These are phyloP conservation scores for Amylostereum chailletii DNA, from an alignment of 1,284 basidiomycete genomes.

Conservation along the genomic window DNA sequence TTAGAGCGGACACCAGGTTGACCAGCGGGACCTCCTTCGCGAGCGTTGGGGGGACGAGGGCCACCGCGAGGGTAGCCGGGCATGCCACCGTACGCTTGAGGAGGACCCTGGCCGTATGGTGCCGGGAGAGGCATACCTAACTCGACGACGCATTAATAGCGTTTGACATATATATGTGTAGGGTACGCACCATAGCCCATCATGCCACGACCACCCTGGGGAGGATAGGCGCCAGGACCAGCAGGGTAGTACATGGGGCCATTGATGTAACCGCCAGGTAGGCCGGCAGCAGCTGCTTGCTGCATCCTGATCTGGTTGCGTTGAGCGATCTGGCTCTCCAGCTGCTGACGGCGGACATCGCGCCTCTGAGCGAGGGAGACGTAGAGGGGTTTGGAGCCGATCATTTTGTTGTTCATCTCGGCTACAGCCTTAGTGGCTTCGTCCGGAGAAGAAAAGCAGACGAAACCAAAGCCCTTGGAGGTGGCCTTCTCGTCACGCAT, in stretches of 20 bases:
- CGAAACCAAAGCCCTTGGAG: slow-evolving; percentile 97
- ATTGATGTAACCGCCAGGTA: slow-evolving; percentile 77
- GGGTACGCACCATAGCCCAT: slow-evolving; percentile 63
- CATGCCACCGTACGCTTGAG: slow-evolving; percentile 59
- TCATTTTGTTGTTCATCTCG: slow-evolving; percentile 99
- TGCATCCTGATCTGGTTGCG: slow-evolving; percentile 94
- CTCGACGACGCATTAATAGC: slow-evolving; percentile 24
- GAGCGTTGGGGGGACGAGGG: slow-evolving; percentile 30
- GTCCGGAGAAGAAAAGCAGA: slow-evolving; percentile 97
- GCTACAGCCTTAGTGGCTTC: slow-evolving; percentile 99
- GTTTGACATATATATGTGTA: background rate
- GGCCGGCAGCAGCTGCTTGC: slow-evolving; percentile 81
- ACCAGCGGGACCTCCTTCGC: slow-evolving; percentile 37
- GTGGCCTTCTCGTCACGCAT: slow-evolving; percentile 94
- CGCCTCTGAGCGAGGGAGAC: slow-evolving; percentile 98
- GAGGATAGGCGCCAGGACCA: slow-evolving; percentile 72
- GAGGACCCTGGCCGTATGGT: slow-evolving; percentile 61
- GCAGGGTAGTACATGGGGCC: slow-evolving; percentile 86
- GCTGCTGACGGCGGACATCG: slow-evolving; percentile 95
- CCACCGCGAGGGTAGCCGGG: slow-evolving; percentile 51
- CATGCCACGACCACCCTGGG: slow-evolving; percentile 73
- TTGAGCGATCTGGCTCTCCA: slow-evolving; percentile 97
- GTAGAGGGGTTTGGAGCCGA: slow-evolving; percentile 97
- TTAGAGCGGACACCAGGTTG: slow-evolving; percentile 48
- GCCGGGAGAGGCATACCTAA: slow-evolving; percentile 68